phyloP scores from a whole-genome alignment of 805 yeast genomes.

The Kazachstania psychrophila region DNA sequence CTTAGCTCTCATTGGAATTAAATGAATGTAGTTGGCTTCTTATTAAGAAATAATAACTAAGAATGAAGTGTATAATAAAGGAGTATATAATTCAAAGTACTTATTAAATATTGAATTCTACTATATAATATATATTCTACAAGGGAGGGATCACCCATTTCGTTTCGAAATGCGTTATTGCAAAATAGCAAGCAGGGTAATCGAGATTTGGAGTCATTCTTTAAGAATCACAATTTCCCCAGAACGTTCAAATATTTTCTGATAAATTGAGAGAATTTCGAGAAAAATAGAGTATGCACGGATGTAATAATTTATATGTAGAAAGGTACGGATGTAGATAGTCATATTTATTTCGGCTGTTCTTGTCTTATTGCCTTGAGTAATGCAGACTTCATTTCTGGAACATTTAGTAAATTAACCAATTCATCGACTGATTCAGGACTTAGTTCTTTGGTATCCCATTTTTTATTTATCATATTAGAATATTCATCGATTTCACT shows the following conservation, averaged over 20 bases:
- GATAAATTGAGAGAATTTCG: neutral
- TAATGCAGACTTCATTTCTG: slow-evolving; percentile 37
- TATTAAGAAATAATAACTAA: too few relatives aligned
- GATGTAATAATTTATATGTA: too few relatives aligned
- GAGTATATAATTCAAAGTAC: too few relatives aligned
- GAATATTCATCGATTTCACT: slow-evolving; percentile 27
- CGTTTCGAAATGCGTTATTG: too few relatives aligned
- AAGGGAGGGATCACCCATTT: too few relatives aligned
- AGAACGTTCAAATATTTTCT: too few relatives aligned
- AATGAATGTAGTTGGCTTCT: slow-evolving; percentile 18
- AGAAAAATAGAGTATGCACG: neutral
- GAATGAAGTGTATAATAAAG: neutral
- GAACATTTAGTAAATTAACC: slow-evolving; percentile 37
- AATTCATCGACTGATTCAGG: slow-evolving; percentile 39
- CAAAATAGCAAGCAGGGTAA: too few relatives aligned
- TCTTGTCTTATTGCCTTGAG: slow-evolving; percentile 47
- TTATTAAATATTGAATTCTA: too few relatives aligned
- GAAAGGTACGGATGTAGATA: slow-evolving; percentile 3
- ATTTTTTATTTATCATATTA: slow-evolving; percentile 13
- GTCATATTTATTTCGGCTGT: too few relatives aligned
- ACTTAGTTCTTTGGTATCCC: slow-evolving; percentile 23
- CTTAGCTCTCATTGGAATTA: slow-evolving; percentile 95
- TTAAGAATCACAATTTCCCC: too few relatives aligned
- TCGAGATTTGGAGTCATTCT: too few relatives aligned
- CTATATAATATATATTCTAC: too few relatives aligned